phyloP scores from a whole-genome alignment of 352 stramenopile species.

The Phytophthora hybrid region DNA sequence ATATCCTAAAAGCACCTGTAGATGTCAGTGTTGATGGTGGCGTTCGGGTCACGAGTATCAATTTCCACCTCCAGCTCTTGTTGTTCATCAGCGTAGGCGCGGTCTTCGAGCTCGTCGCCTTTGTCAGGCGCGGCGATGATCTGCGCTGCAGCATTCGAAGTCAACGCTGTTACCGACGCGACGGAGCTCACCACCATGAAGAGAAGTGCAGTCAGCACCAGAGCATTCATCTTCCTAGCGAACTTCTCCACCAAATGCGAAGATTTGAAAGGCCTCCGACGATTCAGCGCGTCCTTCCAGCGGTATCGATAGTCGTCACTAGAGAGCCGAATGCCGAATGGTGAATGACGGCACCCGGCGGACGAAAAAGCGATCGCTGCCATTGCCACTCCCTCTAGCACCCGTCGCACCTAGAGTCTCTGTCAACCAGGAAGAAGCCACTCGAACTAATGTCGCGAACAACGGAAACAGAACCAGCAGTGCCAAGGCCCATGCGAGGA shows the following conservation, averaged over 20 bases:
- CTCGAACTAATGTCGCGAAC: neutral
- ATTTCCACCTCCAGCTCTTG: slow-evolving; percentile 50
- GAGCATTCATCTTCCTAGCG: slow-evolving; percentile 3
- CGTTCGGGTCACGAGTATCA: slow-evolving; percentile 45
- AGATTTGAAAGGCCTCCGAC: slow-evolving; percentile 20
- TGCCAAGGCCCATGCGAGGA: slow-evolving; percentile 28
- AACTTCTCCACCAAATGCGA: neutral
- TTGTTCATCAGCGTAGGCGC: slow-evolving; percentile 59
- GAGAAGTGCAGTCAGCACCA: slow-evolving; percentile 4
- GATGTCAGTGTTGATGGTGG: slow-evolving; percentile 69
- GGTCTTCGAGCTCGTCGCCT: slow-evolving; percentile 68
- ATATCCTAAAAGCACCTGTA: slow-evolving; percentile 54
- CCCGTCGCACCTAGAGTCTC: slow-evolving; percentile 20
- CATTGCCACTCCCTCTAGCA: slow-evolving; percentile 15
- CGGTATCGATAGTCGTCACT: neutral
- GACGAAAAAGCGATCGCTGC: slow-evolving; percentile 38
- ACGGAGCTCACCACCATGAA: neutral
- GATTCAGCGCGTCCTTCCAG: slow-evolving; percentile 35
- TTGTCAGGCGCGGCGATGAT: slow-evolving; percentile 79
- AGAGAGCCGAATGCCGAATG: slow-evolving; percentile 30
- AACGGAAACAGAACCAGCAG: slow-evolving; percentile 27
- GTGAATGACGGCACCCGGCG: slow-evolving; percentile 31
- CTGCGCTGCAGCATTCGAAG: slow-evolving; percentile 34
- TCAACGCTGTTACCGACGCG: slow-evolving; percentile 5
- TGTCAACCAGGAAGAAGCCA: slow-evolving; percentile 31